A percentile compares a stretch with the other conserved stretches of the same genome.
Conservation (phyloP, 2,329 filamentous ascomycete species). For the Neurospora sp. region DNA sequence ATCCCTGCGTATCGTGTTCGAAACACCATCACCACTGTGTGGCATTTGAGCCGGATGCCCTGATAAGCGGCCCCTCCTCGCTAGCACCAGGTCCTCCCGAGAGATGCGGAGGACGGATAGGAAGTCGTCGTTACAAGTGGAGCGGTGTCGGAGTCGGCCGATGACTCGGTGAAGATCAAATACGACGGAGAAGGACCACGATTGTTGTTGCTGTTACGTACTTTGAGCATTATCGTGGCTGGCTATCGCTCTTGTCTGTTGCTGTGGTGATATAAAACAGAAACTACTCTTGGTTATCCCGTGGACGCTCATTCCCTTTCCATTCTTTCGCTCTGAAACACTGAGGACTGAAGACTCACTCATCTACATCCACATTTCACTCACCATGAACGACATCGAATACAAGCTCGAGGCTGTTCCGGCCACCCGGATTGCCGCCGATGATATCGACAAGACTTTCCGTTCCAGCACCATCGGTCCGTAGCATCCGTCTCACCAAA, state of each 20-base stretch:
- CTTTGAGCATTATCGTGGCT: background rate
- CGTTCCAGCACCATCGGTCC: conserved; percentile 52
- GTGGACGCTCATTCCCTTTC: background rate
- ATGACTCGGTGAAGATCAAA: background rate
- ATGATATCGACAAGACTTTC: conserved; percentile 52
- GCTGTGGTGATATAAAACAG: background rate
- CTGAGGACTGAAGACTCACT: background rate
- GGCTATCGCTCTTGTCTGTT: background rate
- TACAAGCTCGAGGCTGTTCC: conserved; percentile 48
- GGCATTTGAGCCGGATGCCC: background rate
- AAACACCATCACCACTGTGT: background rate
- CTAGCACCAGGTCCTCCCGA: background rate
- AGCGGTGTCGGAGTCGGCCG: background rate
- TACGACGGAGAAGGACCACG: background rate
- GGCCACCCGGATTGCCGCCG: conserved; percentile 37
- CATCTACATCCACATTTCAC: background rate
- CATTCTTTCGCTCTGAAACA: background rate
- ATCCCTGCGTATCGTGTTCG: background rate
- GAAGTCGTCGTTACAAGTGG: background rate
- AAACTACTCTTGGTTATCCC: background rate
- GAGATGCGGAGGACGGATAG: background rate
- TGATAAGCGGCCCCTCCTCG: background rate
- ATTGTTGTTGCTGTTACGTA: background rate
- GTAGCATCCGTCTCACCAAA: conserved; percentile 17
- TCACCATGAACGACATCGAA: conserved; percentile 32